Evolutionary conservation across 2,329 filamentous ascomycete genomes (phyloP), one percentile per base, ranked within the genome.

Genomic region (Beauveria sp.): DNA sequence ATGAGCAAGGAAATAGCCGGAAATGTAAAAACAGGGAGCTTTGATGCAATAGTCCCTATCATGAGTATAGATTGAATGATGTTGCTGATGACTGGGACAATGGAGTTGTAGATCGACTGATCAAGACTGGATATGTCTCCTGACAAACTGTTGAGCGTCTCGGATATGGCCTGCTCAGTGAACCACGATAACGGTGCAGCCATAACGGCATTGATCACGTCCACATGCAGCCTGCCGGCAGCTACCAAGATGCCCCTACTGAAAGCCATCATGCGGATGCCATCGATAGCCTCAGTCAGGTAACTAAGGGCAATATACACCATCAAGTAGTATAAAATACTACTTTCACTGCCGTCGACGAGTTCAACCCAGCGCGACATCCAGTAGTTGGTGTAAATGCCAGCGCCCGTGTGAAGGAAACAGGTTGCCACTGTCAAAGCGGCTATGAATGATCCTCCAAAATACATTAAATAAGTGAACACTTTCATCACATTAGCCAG

Each of bases 61-160:
- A 60, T 60, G 3, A 60, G 49, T 28, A 60, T n/a, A 34, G 22
- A 45, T 18, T 28, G 16, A 42, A 60, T 47, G 3, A 49, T 42
- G n/a, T 46, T 16, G 50, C 50, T 46, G 50, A 60, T 38, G 26
- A 54, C 58, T 4, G 58, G 40, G n/a, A 60, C 58, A 18, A 46
- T 46, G 7, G 47, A 52, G n/a, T 60, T 14, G n/a, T 52, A 52
- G 46, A 52, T 60, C 10, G 22, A 34, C 57, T 60, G 50, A 47
- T 85, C 83, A 52, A 85, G 75, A 0, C 81, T 81, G 16, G 76
- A 74, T 67, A 84, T 82, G 62, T 85, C 82, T 34, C 81, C 79
- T 1, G 80, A 79, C 65, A 85, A 81, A 9, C 82, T 77, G 65
- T 83, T 83, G 61, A 80, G 75, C 60, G 81, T 76, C 43, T 81